Percentiles rank a stretch among this genome's conserved stretches.
phyloP scores from a whole-genome alignment of 768 basidiomycete species.

The Psilocybe cyanescens region DNA sequence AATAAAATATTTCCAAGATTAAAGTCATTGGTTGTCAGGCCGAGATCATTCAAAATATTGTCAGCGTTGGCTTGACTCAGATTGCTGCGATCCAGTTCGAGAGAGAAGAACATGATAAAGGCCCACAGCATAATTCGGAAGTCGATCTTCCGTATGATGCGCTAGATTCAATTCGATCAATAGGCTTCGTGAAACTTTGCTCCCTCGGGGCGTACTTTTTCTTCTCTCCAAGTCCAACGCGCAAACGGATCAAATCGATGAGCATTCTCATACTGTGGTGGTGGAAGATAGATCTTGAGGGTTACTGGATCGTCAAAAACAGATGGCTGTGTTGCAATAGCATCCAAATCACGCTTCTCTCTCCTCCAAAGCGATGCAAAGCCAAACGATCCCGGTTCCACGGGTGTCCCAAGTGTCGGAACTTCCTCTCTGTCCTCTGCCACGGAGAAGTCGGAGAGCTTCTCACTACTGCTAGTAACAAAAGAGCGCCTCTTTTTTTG shows the following conservation, averaged over 20 bases:
- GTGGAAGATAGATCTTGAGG: constrained; percentile 55
- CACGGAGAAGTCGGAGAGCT: constrained; percentile 9
- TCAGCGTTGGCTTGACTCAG: constrained; percentile 71
- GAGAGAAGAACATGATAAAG: constrained; percentile 63
- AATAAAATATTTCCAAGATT: constrained; percentile 68
- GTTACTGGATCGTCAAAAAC: constrained; percentile 63
- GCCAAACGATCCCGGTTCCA: constrained; percentile 9
- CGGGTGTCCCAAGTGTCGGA: constrained; percentile 11
- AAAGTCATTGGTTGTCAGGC: constrained; percentile 65
- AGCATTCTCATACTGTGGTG: constrained; percentile 58
- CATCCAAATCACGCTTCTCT: constrained; percentile 43
- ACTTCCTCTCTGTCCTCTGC: constrained; percentile 8
- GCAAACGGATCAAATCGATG: constrained; percentile 68
- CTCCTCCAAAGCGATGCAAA: constrained; percentile 31
- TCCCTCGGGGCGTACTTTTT: constrained; percentile 42
- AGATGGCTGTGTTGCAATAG: constrained; percentile 62
- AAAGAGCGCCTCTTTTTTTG: constrained; percentile 4
- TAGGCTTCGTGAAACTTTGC: background rate
- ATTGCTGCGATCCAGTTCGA: constrained; percentile 64
- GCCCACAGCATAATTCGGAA: constrained; percentile 63
- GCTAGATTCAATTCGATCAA: constrained; percentile 27
- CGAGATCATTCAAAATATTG: constrained; percentile 66
- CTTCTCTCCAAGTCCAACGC: constrained; percentile 76
- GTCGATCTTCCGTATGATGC: constrained; percentile 63
- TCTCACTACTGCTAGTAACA: constrained; percentile 14